phyloP scores from a whole-genome alignment of 202 grass and related monocot genomes.

The Setaria viridis region DNA sequence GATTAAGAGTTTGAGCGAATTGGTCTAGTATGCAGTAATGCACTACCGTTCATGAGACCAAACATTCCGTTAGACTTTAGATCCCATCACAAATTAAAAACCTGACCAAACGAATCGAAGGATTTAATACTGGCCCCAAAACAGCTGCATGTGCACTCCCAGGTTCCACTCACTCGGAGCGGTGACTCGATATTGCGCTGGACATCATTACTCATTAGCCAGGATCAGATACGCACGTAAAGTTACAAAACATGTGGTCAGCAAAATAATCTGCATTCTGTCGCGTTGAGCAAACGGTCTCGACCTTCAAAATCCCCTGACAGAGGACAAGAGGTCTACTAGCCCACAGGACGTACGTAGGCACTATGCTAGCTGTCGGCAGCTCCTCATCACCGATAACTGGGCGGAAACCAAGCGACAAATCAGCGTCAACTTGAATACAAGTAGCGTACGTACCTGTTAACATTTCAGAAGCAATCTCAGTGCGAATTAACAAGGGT shows the following conservation, averaged over 20 bases:
- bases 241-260: neutral
- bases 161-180: conserved; percentile 25
- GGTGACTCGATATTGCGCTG: conserved; percentile 31
- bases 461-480: neutral
- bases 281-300: neutral
- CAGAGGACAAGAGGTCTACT: neutral
- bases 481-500: neutral
- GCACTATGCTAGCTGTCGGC: neutral
- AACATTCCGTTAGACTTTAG: neutral
- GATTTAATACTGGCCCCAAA: conserved; percentile 14
- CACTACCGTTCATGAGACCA: neutral
- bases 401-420: conserved; percentile 6
- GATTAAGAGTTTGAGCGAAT: too few species aligned
- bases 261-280: neutral
- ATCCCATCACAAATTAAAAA: neutral
- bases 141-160: conserved; percentile 34
- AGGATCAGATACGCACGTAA: neutral
- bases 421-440: conserved; percentile 8
- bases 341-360: neutral
- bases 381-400: neutral
- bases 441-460: neutral
- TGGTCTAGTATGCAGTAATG: neutral
- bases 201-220: neutral
- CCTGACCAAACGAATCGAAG: neutral
- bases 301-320: neutral